Evolutionary conservation across 2,329 filamentous ascomycete species (phyloP).

Genomic region (Dendrostoma leiphaemia): DNA sequence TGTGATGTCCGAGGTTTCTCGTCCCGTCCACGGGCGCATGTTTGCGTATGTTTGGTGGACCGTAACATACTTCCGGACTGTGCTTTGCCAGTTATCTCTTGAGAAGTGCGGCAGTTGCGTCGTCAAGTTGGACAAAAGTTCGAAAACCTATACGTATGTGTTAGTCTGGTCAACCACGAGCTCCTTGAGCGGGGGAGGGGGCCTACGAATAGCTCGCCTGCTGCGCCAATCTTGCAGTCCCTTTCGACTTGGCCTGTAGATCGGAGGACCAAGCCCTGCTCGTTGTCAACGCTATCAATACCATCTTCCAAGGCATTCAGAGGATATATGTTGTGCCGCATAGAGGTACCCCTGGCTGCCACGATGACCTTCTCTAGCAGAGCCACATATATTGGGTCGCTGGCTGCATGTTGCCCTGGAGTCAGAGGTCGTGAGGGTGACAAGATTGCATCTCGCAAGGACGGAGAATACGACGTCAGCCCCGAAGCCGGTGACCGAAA

Average conservation of each 20-base stretch:
- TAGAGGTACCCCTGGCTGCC: conserved; percentile 5
- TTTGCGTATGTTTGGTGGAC: conserved; percentile 38
- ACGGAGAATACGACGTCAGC: neutral
- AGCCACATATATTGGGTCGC: conserved; percentile 1
- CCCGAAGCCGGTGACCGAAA: neutral
- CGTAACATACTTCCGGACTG: conserved; percentile 39
- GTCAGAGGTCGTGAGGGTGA: too few species aligned
- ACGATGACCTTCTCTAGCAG: conserved; percentile 11
- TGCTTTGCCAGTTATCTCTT: conserved; percentile 45
- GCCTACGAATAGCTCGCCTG: conserved; percentile 23
- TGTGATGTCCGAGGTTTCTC: conserved; percentile 46
- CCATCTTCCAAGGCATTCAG: neutral
- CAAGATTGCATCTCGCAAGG: neutral
- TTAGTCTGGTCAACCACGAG: neutral
- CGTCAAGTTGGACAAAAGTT: conserved; percentile 33
- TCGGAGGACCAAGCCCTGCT: neutral
- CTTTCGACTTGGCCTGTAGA: conserved; percentile 11
- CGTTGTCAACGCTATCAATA: neutral
- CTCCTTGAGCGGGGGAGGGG: too few species aligned
- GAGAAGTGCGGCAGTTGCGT: conserved; percentile 32
- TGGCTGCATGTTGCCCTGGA: neutral
- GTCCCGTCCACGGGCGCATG: conserved; percentile 37
- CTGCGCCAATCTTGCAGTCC: conserved; percentile 21
- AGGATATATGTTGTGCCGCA: neutral
- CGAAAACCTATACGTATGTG: conserved; percentile 33